Evolutionary conservation across 2,329 filamentous ascomycete genomes (phyloP).

Genomic region (Elsinoe necatrix): DNA sequence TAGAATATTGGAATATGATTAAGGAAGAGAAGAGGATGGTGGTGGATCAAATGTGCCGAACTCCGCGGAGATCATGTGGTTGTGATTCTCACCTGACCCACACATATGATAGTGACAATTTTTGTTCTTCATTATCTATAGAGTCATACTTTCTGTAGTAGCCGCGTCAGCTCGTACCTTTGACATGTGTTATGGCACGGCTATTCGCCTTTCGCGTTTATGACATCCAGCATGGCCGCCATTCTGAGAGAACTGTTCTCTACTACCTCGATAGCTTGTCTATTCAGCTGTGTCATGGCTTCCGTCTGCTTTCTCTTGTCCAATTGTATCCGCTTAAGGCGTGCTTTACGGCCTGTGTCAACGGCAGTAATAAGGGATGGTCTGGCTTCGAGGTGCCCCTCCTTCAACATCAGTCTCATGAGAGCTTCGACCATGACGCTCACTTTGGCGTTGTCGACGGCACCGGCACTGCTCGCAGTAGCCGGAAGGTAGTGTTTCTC

Average conservation of each 20-base stretch:
- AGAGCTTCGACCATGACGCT: slow-evolving; percentile 60
- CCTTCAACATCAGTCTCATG: slow-evolving; percentile 44
- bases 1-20: background rate
- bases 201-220: background rate
- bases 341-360: slow-evolving; percentile 45
- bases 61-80: background rate
- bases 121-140: background rate
- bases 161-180: no score
- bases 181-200: no score
- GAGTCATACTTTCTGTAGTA: no score
- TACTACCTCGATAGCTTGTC: slow-evolving; percentile 30
- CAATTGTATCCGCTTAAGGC: slow-evolving; percentile 39
- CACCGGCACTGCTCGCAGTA: slow-evolving; percentile 51
- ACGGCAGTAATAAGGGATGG: slow-evolving; percentile 38
- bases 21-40: background rate
- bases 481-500: slow-evolving; percentile 57
- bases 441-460: slow-evolving; percentile 64
- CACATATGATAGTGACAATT: background rate
- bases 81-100: background rate
- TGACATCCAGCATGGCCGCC: slow-evolving; percentile 12
- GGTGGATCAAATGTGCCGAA: slow-evolving; percentile 1
- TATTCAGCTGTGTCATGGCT: slow-evolving; percentile 28
- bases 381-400: slow-evolving; percentile 28
- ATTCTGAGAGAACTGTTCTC: slow-evolving; percentile 30
- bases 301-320: slow-evolving; percentile 39